phyloP scores from a whole-genome alignment of 75 land plant genomes.

The Cupressus sempervirens region DNA sequence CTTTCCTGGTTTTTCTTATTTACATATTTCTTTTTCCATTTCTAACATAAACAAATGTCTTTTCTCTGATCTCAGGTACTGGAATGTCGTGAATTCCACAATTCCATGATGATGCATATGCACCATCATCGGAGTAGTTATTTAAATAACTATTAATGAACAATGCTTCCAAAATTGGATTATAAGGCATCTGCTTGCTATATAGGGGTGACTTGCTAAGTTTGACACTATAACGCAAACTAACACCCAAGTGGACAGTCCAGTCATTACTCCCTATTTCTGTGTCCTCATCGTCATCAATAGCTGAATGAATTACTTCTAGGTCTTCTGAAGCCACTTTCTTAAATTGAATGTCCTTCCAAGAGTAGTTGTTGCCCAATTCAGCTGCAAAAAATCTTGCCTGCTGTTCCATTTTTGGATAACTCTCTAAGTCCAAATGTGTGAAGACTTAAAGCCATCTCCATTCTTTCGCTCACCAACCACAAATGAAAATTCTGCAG shows the following conservation, averaged over 20 bases:
- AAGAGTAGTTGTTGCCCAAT: conserved; percentile 34
- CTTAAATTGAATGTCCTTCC: conserved; percentile 60
- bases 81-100: too few relatives aligned
- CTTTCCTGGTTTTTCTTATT: too few relatives aligned
- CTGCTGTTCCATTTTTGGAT: conserved; percentile 53
- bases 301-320: conserved; percentile 46
- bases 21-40: too few relatives aligned
- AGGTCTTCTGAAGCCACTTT: conserved; percentile 56
- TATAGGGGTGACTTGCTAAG: conserved; percentile 65
- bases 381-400: conserved; percentile 66
- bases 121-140: conserved; percentile 12
- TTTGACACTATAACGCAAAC: conserved; percentile 52
- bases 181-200: conserved; percentile 73
- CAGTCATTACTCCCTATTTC: conserved; percentile 59
- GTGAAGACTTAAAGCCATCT: background rate
- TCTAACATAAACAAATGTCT: too few relatives aligned
- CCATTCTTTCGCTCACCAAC: background rate
- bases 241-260: conserved; percentile 75
- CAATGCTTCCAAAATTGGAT: conserved; percentile 45
- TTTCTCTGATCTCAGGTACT: too few relatives aligned
- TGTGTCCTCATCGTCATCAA: conserved; percentile 55
- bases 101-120: conserved; percentile 1
- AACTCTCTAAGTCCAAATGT: conserved; percentile 10
- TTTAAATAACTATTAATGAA: conserved; percentile 31
- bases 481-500: background rate